Base-by-base conservation (phyloP, 2,329 filamentous ascomycete genomes). In the Fusarium xyrophilum region DNA sequence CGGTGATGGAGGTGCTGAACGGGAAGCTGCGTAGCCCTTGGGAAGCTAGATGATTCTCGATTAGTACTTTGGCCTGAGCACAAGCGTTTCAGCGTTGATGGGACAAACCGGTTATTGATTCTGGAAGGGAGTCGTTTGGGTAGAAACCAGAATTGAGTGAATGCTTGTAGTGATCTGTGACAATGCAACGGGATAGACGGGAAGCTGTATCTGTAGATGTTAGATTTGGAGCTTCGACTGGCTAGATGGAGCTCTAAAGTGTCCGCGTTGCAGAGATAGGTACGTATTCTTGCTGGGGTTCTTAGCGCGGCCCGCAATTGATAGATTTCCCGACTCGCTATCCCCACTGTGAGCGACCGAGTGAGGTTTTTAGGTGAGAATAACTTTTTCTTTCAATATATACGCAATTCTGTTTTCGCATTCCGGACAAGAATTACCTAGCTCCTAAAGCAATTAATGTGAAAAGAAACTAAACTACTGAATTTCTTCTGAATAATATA, bases 171-270 rank as follows among this genome's bases (percentile, higher is more conserved):
- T 35, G 42, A 67, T 32, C n/a, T 35, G 42, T 30, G 21, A 32
- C 21, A 46, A 25, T 46, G 27, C n/a, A 27, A 17, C 32, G 23
- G n/a, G 28, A 52, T 55, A 44, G 19, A 50, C 17, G 21, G 52
- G 52, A 62, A 35, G 46, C 39, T 62, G 63, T 40, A 46, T 50
- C 39, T 62, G 64, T 51, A 50, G 62, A 65, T 65, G 67, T 56
- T 70, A 44, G 53, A 65, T 62, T 59, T 63, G 51, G 57, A 64
- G 67, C 62, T 63, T 55, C 64, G 73, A 73, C 73, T 67, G 73
- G 72, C 71, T 72, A 74, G 73, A 73, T 74, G 72, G 73, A 74
- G 71, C 71, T 74, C 53, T 51, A 65, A n/a, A 32, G 54, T 38
- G 27, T 51, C 46, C 54, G 53, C 35, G 54, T 56, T 40, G 33